A percentile compares a stretch with the other conserved stretches of the same genome.
Conservation (phyloP, 805 yeast species). For the Cyberlindnera nakhonratchasimensis region DNA sequence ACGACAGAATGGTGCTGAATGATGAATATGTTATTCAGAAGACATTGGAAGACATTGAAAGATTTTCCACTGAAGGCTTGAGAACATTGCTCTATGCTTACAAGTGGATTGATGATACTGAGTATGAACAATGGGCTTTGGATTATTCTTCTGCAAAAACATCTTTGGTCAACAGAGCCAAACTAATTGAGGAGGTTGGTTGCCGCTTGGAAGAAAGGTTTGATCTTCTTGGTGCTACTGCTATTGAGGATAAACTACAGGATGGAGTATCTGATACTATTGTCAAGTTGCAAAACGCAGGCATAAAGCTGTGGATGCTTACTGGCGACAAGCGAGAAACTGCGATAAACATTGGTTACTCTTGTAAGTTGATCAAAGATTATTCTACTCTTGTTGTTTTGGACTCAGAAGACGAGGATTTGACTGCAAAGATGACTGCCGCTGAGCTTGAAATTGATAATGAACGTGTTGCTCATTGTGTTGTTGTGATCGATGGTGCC, state of each 20-base stretch:
- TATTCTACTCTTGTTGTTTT: conserved; percentile 85
- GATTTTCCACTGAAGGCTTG: conserved; percentile 91
- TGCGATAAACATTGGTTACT: conserved; percentile 94
- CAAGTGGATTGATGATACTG: conserved; percentile 58
- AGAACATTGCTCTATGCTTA: conserved; percentile 85
- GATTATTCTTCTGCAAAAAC: conserved; percentile 75
- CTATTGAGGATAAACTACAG: conserved; percentile 95
- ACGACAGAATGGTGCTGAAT: conserved; percentile 58
- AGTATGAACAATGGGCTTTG: conserved; percentile 63
- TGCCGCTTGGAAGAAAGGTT: conserved; percentile 65
- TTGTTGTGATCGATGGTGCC: conserved; percentile 91
- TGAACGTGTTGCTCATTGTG: conserved; percentile 88
- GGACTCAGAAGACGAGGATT: conserved; percentile 49
- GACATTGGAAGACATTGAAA: conserved; percentile 88
- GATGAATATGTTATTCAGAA: conserved; percentile 77
- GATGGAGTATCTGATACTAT: conserved; percentile 96
- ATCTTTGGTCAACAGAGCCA: conserved; percentile 62
- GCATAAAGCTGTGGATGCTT: conserved; percentile 95
- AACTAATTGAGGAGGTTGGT: conserved; percentile 68
- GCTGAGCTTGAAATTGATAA: conserved; percentile 69
- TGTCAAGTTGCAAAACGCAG: conserved; percentile 87
- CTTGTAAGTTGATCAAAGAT: conserved; percentile 90
- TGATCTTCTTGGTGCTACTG: conserved; percentile 84
- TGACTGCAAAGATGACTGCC: conserved; percentile 67
- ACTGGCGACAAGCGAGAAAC: conserved; percentile 99